phyloP scores from a whole-genome alignment of 176 grass and related monocot genomes.

The Cenchrus purpureus region DNA sequence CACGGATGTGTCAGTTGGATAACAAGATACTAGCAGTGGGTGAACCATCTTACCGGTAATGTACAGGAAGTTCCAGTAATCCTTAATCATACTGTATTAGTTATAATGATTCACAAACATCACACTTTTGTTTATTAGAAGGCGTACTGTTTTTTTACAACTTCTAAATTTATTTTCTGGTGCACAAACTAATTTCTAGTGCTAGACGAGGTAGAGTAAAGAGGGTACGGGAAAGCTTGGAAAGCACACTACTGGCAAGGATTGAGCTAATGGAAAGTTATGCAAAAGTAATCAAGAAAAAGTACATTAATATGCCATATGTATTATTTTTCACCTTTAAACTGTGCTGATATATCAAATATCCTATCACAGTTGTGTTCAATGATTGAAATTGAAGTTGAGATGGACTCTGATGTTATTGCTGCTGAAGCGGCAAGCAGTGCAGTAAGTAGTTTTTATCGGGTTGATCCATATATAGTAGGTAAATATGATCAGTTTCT shows the following conservation, averaged over 20 bases:
- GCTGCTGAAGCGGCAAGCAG: constrained; percentile 87
- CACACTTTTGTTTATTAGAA: constrained; percentile 30
- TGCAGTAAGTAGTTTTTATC: constrained; percentile 67
- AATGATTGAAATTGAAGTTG: constrained; percentile 99
- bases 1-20: constrained; percentile 92
- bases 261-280: constrained; percentile 95
- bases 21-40: constrained; percentile 97
- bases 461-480: constrained; percentile 5
- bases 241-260: constrained; percentile 71
- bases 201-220: constrained; percentile 83
- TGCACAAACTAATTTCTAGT: constrained; percentile 56
- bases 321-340: constrained; percentile 17
- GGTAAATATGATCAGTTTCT: constrained; percentile 17
- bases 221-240: constrained; percentile 82
- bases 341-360: constrained; percentile 23
- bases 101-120: background rate
- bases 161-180: constrained; percentile 26
- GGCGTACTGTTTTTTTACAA: constrained; percentile 7
- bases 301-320: background rate
- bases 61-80: constrained; percentile 13
- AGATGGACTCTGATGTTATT: constrained; percentile 96
- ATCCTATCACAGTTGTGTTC: constrained; percentile 75
- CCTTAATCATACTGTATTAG: constrained; percentile 7
- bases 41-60: constrained; percentile 93
- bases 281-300: constrained; percentile 70